Evolutionary conservation across 768 basidiomycete genomes (phyloP).

Genomic region (Kwoniella sp.): DNA sequence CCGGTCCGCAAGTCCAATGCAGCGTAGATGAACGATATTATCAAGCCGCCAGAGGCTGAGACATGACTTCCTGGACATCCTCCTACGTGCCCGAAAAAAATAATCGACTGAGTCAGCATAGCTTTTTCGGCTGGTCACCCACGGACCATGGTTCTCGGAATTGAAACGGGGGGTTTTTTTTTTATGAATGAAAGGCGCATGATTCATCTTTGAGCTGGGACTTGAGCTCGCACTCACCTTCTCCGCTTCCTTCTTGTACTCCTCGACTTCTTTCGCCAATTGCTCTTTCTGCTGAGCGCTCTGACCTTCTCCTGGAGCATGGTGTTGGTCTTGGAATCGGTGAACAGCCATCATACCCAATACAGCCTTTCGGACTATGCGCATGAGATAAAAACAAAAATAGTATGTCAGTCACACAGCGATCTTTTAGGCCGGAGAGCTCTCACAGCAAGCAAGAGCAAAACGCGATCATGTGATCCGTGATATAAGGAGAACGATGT

Average conservation of each 20-base stretch:
- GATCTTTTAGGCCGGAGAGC: too few relatives aligned
- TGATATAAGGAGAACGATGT: neutral
- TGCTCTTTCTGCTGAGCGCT: conserved; percentile 61
- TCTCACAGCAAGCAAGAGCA: too few relatives aligned
- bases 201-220: too few relatives aligned
- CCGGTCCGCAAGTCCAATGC: too few relatives aligned
- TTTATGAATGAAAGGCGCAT: too few relatives aligned
- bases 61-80: conserved; percentile 20
- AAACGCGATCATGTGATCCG: too few relatives aligned
- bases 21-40: neutral
- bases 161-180: too few relatives aligned
- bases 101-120: too few relatives aligned
- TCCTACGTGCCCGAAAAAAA: conserved; percentile 1
- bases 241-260: conserved; percentile 81
- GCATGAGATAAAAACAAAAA: conserved; percentile 3
- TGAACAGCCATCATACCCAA: conserved; percentile 82
- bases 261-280: conserved; percentile 64
- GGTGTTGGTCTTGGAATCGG: conserved; percentile 62
- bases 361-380: conserved; percentile 80
- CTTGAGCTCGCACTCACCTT: too few relatives aligned
- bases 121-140: too few relatives aligned
- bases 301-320: conserved; percentile 46
- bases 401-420: neutral
- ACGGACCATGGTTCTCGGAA: too few relatives aligned
- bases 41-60: conserved; percentile 1